Evolutionary conservation across 176 grass and related monocot species (phyloP), one percentile per base, ranked within the genome.

Genomic region (Puya raimondii): DNA sequence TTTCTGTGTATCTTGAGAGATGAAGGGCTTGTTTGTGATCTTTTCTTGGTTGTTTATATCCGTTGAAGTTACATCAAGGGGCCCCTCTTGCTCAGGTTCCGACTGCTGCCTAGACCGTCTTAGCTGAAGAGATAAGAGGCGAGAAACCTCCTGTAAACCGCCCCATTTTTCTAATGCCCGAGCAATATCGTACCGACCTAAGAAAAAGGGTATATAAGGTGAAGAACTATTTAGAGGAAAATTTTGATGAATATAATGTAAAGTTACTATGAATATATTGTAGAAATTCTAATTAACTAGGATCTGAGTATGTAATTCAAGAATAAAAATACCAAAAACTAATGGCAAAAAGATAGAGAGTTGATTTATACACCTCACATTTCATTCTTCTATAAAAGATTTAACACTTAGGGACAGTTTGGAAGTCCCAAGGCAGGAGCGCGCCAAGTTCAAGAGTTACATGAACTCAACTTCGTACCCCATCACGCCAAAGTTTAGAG

Each of bases 111-210:
- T 83, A 27, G 86, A 83, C 12, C 64, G 75, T 82, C 89, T 79
- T 47, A 79, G 68, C 66, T 90, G 78, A 16, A 97, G 89, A 15
- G 84, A 92, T 0, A 97, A 81, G 47, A 97, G 89, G 63, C 87
- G 84, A 5, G 89, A 97, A 73, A 97, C 94, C 82, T 92, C 89
- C 74, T 83, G 84, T 67, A 92, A 73, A 1, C 94, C 94, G 66
- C 86, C 94, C 94, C 94, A 92, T 75, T 90, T 92, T 76, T 97
- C 94, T 77, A 92, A 78, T 6, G 94, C 94, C 27, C 94, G 88
- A 56, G 94, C 89, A 63, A 97, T 97, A 84, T 97, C 93, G 1
- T 90, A 92, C 3, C 86, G 81, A 69, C 93, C 93, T 97, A 47
- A 20, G 9, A 52, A 69, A 3, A 64, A 63, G 51, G 51, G 68